Percentiles rank a stretch among this genome's conserved stretches.
phyloP scores from a whole-genome alignment of 2,329 filamentous ascomycete species.

The Aphanoascus verrucosus region DNA sequence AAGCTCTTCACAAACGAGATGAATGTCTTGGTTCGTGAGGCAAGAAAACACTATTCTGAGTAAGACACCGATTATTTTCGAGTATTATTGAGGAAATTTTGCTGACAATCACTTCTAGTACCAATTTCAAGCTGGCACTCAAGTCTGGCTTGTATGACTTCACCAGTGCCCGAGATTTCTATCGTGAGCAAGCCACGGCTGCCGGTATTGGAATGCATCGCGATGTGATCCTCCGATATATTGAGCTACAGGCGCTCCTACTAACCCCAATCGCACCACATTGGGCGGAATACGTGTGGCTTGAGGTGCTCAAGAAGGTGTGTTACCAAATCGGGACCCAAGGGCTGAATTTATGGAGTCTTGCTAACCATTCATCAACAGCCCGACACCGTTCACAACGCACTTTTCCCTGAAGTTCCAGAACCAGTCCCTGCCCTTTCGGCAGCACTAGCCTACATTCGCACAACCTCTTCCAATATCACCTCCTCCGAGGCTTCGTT shows the following conservation, averaged over 20 bases:
- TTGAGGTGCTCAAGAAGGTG: slow-evolving; percentile 69
- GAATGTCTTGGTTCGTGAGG: slow-evolving; percentile 69
- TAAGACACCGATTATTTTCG: slow-evolving; percentile 27
- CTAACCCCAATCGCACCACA: slow-evolving; percentile 80
- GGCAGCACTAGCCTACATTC: slow-evolving; percentile 73
- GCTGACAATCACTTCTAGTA: slow-evolving; percentile 32
- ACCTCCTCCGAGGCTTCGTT: slow-evolving; percentile 65
- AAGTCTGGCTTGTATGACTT: slow-evolving; percentile 86
- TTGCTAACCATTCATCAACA: slow-evolving; percentile 25
- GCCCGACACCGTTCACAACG: slow-evolving; percentile 64
- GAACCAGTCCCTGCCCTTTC: slow-evolving; percentile 56
- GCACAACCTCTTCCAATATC: slow-evolving; percentile 62
- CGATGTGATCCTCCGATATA: slow-evolving; percentile 66
- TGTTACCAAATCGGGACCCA: background rate
- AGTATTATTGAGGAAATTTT: background rate
- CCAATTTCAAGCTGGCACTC: slow-evolving; percentile 75
- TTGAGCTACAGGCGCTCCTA: slow-evolving; percentile 75
- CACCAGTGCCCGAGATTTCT: slow-evolving; percentile 75
- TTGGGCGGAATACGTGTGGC: slow-evolving; percentile 90
- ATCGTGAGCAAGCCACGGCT: slow-evolving; percentile 69
- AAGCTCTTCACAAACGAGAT: slow-evolving; percentile 88
- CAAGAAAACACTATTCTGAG: slow-evolving; percentile 65
- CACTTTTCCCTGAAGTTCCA: slow-evolving; percentile 60
- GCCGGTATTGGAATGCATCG: slow-evolving; percentile 78
- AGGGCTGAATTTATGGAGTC: slow-evolving; percentile 2